These are phyloP conservation scores for Neostapfia colusana DNA, from an alignment of 176 grass and related monocot species.

Conservation along the genomic window DNA sequence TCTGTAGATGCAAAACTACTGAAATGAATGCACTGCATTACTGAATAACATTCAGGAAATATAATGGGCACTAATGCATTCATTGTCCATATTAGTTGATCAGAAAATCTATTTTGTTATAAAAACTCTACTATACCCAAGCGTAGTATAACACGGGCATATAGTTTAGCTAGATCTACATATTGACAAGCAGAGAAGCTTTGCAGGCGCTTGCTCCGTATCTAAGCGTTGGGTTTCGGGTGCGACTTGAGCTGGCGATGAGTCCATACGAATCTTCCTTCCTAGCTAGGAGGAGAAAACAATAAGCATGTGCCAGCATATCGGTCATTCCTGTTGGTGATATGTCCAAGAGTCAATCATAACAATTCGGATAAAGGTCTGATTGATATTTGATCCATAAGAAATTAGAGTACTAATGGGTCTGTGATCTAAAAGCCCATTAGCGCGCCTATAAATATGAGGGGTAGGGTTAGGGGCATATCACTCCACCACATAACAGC, in stretches of 20 bases:
- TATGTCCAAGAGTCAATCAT: too few species aligned
- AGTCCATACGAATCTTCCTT: neutral
- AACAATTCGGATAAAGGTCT: too few species aligned
- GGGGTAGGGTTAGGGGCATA: too few species aligned
- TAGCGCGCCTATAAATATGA: too few species aligned
- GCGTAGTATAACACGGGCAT: neutral
- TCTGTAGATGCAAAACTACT: neutral
- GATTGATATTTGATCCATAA: too few species aligned
- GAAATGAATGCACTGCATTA: neutral
- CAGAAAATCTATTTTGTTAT: neutral
- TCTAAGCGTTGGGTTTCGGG: constrained; percentile 33
- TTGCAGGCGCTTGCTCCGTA: constrained; percentile 29
- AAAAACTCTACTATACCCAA: neutral
- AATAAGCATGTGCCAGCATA: constrained; percentile 12
- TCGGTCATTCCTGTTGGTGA: too few species aligned
- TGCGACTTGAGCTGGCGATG: neutral
- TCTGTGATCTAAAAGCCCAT: too few species aligned
- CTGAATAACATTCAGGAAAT: neutral
- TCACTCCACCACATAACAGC: too few species aligned
- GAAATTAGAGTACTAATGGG: too few species aligned
- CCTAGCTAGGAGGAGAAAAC: neutral
- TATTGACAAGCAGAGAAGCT: neutral
- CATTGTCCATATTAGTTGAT: neutral
- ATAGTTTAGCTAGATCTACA: neutral
- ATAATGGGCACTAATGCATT: too few species aligned